These are phyloP conservation scores for Ceratobasidium sp. DNA, from an alignment of 1,284 basidiomycete species.

Conservation along the genomic window DNA sequence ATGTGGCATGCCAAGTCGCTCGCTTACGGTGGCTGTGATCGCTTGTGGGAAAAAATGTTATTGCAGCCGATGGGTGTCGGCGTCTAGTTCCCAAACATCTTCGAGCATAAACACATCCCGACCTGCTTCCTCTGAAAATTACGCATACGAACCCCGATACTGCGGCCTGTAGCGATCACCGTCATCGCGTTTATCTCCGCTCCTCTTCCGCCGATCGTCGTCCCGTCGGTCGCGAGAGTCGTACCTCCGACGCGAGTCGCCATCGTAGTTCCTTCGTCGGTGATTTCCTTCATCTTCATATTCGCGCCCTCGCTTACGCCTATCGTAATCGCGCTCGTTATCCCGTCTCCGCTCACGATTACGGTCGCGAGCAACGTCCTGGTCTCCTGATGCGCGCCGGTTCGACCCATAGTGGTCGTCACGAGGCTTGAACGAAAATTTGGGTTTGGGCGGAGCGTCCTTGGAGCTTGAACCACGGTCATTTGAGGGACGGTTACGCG, in stretches of 20 bases:
- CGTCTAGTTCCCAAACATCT: neutral
- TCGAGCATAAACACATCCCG: conserved; percentile 16
- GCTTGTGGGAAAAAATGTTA: conserved; percentile 7
- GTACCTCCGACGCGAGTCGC: neutral
- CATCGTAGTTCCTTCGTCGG: conserved; percentile 10
- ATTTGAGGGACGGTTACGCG: neutral
- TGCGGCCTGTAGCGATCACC: conserved; percentile 16
- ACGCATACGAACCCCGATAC: conserved; percentile 30
- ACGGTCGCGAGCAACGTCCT: conserved; percentile 6
- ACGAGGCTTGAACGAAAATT: conserved; percentile 6
- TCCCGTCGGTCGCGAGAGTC: conserved; percentile 3
- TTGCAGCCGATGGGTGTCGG: conserved; percentile 4
- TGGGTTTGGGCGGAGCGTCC: conserved; percentile 20
- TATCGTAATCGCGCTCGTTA: conserved; percentile 16
- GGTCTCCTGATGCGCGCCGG: neutral
- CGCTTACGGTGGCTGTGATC: conserved; percentile 29
- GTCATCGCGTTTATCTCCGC: neutral
- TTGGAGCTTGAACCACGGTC: neutral
- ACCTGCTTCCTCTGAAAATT: neutral
- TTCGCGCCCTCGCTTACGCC: conserved; percentile 23
- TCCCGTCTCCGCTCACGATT: conserved; percentile 14
- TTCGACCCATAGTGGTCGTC: neutral
- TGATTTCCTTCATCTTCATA: conserved; percentile 28
- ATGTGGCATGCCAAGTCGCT: conserved; percentile 15
- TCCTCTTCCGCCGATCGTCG: conserved; percentile 9